Conservation (phyloP, 2,329 filamentous ascomycete species). For the Venturia effusa region DNA sequence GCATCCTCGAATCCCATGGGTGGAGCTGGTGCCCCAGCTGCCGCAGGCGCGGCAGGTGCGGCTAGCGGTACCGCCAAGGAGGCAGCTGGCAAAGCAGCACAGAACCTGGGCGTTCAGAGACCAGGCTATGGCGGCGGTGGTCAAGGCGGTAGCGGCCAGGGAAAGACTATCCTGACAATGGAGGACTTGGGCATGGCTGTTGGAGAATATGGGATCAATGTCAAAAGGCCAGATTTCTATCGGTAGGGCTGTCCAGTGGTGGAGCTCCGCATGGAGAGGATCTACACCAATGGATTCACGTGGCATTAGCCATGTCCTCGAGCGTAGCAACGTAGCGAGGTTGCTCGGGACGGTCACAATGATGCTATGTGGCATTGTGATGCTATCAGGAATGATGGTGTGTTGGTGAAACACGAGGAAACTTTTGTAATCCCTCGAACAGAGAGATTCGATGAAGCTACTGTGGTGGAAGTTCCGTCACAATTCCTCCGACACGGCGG, state of each 20-base stretch:
- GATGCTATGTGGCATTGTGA: too few species aligned
- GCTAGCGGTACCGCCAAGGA: conserved; percentile 42
- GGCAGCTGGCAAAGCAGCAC: conserved; percentile 34
- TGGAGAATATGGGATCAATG: conserved; percentile 92
- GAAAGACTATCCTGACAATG: conserved; percentile 93
- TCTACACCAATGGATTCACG: too few species aligned
- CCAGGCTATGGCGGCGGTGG: conserved; percentile 68
- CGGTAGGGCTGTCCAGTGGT: conserved; percentile 50
- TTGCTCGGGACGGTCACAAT: too few species aligned
- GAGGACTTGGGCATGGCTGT: conserved; percentile 98
- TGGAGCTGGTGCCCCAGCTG: conserved; percentile 65
- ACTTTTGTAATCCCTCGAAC: too few species aligned
- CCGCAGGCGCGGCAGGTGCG: conserved; percentile 44
- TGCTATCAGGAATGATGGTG: too few species aligned
- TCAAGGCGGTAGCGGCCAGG: conserved; percentile 78
- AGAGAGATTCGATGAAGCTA: too few species aligned
- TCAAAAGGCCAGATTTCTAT: conserved; percentile 96
- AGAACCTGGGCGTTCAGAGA: conserved; percentile 36
- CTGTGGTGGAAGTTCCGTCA: too few species aligned
- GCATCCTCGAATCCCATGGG: conserved; percentile 88
- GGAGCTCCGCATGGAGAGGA: too few species aligned
- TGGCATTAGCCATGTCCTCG: too few species aligned
- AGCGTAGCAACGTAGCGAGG: too few species aligned
- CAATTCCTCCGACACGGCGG: too few species aligned
- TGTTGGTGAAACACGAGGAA: too few species aligned